phyloP scores from a whole-genome alignment of 805 yeast genomes.

The Candida mattraensis region DNA sequence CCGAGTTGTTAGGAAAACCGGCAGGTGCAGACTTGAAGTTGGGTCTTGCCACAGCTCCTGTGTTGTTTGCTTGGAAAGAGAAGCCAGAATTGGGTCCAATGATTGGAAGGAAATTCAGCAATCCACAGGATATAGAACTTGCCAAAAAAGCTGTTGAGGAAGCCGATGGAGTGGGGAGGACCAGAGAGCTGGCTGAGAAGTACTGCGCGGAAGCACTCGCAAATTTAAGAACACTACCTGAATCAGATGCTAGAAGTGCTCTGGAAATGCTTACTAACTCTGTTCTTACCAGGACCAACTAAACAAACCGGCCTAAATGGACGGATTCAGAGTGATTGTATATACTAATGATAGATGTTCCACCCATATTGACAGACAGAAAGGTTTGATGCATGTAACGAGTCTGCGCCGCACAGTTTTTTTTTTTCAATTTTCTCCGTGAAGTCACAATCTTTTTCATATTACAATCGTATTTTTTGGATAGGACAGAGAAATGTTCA shows the following conservation, averaged over 20 bases:
- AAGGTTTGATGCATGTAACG: too few species aligned
- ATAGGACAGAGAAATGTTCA: too few species aligned
- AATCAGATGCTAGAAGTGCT: conserved; percentile 86
- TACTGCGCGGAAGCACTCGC: conserved; percentile 75
- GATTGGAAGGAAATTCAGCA: conserved; percentile 77
- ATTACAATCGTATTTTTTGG: too few species aligned
- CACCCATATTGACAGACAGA: too few species aligned
- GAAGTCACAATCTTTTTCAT: too few species aligned
- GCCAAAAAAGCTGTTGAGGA: conserved; percentile 73
- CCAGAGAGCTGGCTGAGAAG: conserved; percentile 71
- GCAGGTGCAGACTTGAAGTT: conserved; percentile 92
- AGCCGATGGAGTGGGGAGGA: conserved; percentile 73
- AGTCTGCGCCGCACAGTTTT: too few species aligned
- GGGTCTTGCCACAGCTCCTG: conserved; percentile 97
- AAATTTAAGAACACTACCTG: conserved; percentile 75
- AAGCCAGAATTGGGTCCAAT: conserved; percentile 81
- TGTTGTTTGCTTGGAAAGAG: conserved; percentile 89
- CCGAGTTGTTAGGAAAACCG: conserved; percentile 86
- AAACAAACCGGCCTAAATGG: conserved; percentile 17
- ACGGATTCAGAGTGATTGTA: conserved; percentile 5
- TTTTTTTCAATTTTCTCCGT: too few species aligned
- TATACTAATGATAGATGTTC: too few species aligned
- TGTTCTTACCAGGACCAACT: conserved; percentile 78
- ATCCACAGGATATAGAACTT: conserved; percentile 80
- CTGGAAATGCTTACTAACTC: conserved; percentile 81